Conservation (phyloP, 2,329 filamentous ascomycete genomes). For the Clonostachys rosea region DNA sequence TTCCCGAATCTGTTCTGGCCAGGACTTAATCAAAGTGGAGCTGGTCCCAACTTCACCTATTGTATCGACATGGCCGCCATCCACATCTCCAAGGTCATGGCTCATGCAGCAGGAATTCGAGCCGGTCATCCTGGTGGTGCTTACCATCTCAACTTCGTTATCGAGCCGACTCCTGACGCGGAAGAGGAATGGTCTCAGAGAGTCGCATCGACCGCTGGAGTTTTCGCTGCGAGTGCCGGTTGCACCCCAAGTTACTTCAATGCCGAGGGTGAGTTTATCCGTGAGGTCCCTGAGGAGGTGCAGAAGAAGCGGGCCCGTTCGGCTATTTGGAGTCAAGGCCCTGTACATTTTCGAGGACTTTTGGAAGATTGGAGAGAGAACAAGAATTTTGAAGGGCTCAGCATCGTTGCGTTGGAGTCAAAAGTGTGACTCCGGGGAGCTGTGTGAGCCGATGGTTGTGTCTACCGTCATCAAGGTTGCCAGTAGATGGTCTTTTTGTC, state of each 20-base stretch:
- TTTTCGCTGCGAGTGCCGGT: conserved; percentile 9
- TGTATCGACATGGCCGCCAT: conserved; percentile 28
- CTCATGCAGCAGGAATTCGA: conserved; percentile 22
- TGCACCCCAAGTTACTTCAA: conserved; percentile 5
- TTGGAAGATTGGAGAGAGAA: background rate
- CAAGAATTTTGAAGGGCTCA: too few species aligned
- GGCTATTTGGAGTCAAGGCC: background rate
- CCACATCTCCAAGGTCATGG: conserved; percentile 31
- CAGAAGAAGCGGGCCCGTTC: background rate
- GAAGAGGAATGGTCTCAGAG: conserved; percentile 6
- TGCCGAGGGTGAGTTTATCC: background rate
- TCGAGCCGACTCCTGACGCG: conserved; percentile 10
- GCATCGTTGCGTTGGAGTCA: too few species aligned
- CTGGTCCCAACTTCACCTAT: too few species aligned
- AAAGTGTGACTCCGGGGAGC: too few species aligned
- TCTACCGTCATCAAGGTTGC: too few species aligned
- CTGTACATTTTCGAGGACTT: background rate
- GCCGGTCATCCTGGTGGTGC: too few species aligned
- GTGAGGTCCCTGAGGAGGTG: background rate
- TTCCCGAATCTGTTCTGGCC: conserved; percentile 53
- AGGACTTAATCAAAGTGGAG: conserved; percentile 27
- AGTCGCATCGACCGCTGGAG: conserved; percentile 18
- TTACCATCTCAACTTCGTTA: background rate
- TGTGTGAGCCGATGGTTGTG: too few species aligned
- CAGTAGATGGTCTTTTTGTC: too few species aligned